These are phyloP conservation scores for Scheffersomyces spartinae DNA, from an alignment of 805 yeast genomes.

Conservation along the genomic window DNA sequence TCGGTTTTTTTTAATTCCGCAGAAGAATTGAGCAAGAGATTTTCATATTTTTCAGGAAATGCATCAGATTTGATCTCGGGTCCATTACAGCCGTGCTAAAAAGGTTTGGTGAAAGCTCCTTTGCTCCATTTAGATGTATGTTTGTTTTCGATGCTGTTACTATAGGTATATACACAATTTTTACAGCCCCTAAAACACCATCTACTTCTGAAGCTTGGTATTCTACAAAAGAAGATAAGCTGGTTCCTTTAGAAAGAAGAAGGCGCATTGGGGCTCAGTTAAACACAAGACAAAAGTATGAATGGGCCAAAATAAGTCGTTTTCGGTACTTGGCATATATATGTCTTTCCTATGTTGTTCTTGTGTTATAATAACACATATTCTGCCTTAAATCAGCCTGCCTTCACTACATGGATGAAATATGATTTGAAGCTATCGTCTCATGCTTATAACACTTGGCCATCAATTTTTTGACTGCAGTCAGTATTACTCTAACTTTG, in stretches of 20 bases:
- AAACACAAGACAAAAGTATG: conserved; percentile 28
- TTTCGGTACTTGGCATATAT: conserved; percentile 42
- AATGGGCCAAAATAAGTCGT: conserved; percentile 27
- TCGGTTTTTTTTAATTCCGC: conserved; percentile 24
- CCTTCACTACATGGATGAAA: conserved; percentile 36
- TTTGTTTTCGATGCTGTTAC: conserved; percentile 34
- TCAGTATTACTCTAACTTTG: conserved; percentile 26
- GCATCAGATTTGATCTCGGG: conserved; percentile 26
- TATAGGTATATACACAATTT: conserved; percentile 30
- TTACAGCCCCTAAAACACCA: conserved; percentile 36
- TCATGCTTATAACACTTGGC: conserved; percentile 27
- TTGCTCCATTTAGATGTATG: conserved; percentile 33
- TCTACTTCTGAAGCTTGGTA: conserved; percentile 31
- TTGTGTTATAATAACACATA: conserved; percentile 25
- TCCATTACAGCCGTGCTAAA: conserved; percentile 23
- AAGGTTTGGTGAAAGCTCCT: conserved; percentile 7
- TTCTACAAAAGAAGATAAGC: conserved; percentile 28
- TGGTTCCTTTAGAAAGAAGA: conserved; percentile 37
- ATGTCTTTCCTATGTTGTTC: conserved; percentile 32
- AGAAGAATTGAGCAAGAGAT: conserved; percentile 23
- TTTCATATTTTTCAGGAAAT: conserved; percentile 21
- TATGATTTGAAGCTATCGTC: conserved; percentile 18
- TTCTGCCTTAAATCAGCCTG: conserved; percentile 26
- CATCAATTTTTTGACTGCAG: conserved; percentile 26
- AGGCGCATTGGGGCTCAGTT: conserved; percentile 29